Evolutionary conservation across 164 flowering plant species (phyloP).

Genomic region (Litsea cubeba): DNA sequence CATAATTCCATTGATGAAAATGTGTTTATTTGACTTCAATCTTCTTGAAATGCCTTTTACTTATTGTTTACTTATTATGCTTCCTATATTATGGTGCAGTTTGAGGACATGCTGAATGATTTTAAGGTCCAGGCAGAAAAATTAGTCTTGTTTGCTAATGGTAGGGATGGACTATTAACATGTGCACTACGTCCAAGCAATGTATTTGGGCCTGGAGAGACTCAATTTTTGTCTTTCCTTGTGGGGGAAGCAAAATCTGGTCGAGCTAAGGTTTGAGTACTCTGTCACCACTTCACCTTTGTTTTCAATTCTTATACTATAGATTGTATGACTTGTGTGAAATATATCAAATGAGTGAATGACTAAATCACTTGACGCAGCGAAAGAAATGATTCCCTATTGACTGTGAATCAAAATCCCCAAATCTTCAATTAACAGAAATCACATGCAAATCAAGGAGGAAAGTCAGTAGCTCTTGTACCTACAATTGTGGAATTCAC

Average conservation of each 20-base stretch:
- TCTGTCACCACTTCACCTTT: not conserved
- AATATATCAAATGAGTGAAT: not conserved
- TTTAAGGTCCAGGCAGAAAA: slow-evolving; percentile 88
- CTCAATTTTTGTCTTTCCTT: slow-evolving; percentile 45
- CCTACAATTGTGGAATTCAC: too few relatives aligned
- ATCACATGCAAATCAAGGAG: too few relatives aligned
- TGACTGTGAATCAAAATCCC: too few relatives aligned
- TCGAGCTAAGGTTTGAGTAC: slow-evolving; percentile 57
- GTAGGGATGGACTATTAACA: slow-evolving; percentile 64
- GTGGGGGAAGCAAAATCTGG: slow-evolving; percentile 51
- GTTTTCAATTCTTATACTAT: not conserved
- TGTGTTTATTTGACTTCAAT: not conserved
- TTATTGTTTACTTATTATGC: not conserved
- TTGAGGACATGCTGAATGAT: slow-evolving; percentile 46
- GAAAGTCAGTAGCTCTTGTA: too few relatives aligned
- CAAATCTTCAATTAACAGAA: too few relatives aligned
- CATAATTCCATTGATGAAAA: not conserved
- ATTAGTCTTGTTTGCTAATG: slow-evolving; percentile 56
- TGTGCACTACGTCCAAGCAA: slow-evolving; percentile 85
- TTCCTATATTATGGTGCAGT: slow-evolving; percentile 35
- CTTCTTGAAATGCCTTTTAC: not conserved
- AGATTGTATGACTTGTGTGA: not conserved
- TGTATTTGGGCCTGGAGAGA: slow-evolving; percentile 86
- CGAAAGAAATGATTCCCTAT: too few relatives aligned
- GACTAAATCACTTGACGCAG: not conserved